Evolutionary conservation across 371 early-diverging fungal genomes (phyloP), one percentile per base, ranked within the genome.

Genomic region (Coemansia sp.): DNA sequence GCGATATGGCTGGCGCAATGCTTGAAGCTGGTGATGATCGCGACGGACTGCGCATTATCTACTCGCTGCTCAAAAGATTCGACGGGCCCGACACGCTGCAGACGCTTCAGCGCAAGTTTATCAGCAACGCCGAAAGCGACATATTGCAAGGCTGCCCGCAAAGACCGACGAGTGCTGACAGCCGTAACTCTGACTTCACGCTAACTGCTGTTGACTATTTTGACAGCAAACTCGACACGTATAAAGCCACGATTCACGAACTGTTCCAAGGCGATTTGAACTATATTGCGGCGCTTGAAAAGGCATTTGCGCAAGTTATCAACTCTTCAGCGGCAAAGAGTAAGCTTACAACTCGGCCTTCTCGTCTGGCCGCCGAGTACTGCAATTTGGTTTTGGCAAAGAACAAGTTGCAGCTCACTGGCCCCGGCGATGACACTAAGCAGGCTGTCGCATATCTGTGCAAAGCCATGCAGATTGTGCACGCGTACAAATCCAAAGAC

Each of bases 21-120:
- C 24, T 67, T 33, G 40, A 37, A 42, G 32, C 32, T 16, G 33
- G 10, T 18, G 9, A 55, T 16, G 31, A 33, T 16, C 16, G n/a
- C 9, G 50, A 39, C 5, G 62, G 62, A 4, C 36, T 67, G 33
- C 36, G 40, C 16, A 43, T 12, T 12, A 18, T 38, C 0, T 67
- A 62, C 24, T 12, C 43, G 11, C 39, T 67, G 14, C 37, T 67
- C 10, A 34, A 55, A 7, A 37, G 67, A 4, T 47, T 66, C 2
- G 47, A 48, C 10, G 33, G 36, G 2, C 16, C 14, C n/a, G 33
- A 18, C 3, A 48, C 48, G 42, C 55, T 47, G 33, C 33, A 14
- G 4, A 42, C 29, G 38, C 10, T 60, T 7, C 31, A 29, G 48
- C 36, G 40, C 12, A 48, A 14, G 29, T 61, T 54, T 31, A 11